These are phyloP conservation scores for Penicillium macrosclerotiorum DNA, from an alignment of 495 filamentous ascomycete genomes.

Conservation along the genomic window DNA sequence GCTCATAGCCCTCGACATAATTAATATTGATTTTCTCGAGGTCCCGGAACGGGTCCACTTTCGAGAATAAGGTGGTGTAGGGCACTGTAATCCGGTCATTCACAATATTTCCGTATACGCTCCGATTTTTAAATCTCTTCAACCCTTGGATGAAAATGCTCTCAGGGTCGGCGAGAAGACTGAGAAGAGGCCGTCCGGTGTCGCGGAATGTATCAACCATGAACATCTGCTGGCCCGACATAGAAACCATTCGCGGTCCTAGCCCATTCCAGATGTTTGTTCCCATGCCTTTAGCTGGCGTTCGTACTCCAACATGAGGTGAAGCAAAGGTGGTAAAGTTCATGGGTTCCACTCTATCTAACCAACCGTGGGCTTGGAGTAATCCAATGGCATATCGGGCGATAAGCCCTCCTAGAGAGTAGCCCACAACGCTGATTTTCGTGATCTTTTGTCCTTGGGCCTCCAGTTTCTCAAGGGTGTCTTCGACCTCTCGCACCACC, in stretches of 20 bases:
- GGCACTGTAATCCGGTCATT: conserved; percentile 79
- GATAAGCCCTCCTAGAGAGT: conserved; percentile 85
- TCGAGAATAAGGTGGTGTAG: conserved; percentile 76
- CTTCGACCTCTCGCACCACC: conserved; percentile 83
- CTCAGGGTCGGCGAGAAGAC: conserved; percentile 78
- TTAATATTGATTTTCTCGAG: conserved; percentile 64
- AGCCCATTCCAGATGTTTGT: conserved; percentile 77
- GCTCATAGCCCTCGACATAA: conserved; percentile 69
- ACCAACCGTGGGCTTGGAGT: conserved; percentile 72
- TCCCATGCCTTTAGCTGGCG: conserved; percentile 65
- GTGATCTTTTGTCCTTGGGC: conserved; percentile 67
- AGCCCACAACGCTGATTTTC: conserved; percentile 84
- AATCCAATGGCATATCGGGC: conserved; percentile 85
- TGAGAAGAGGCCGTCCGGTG: conserved; percentile 73
- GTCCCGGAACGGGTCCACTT: conserved; percentile 70
- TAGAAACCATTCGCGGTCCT: conserved; percentile 71
- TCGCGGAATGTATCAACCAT: conserved; percentile 80
- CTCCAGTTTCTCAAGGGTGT: conserved; percentile 70
- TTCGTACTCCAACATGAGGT: conserved; percentile 83
- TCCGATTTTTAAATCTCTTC: conserved; percentile 66
- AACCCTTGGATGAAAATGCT: conserved; percentile 86
- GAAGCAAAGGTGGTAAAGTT: conserved; percentile 94
- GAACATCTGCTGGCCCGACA: conserved; percentile 85
- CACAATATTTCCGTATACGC: conserved; percentile 77
- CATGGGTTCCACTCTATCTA: conserved; percentile 76